Percentiles rank a stretch among this genome's conserved stretches.
phyloP scores from a whole-genome alignment of 371 early-diverging fungal species.

The Mortierella sp. region DNA sequence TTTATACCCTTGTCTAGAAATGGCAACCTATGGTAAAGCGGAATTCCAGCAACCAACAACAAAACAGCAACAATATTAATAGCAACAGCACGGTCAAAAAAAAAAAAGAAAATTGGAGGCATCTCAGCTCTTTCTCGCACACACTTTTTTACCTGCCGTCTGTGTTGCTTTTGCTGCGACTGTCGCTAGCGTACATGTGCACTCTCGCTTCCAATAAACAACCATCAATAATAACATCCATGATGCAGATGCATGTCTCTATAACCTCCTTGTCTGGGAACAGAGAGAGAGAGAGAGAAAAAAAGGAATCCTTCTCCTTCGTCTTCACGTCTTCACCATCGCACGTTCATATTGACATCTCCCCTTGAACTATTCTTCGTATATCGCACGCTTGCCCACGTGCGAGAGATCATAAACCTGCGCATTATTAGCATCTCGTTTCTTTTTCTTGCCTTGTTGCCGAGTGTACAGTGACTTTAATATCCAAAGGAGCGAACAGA shows the following conservation, averaged over 20 bases:
- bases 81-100: neutral
- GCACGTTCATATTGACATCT: neutral
- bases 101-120: neutral
- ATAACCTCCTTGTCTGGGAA: neutral
- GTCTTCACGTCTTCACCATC: constrained; percentile 2
- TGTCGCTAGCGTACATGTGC: neutral
- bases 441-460: neutral
- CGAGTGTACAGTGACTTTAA: neutral
- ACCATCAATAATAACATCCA: neutral
- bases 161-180: neutral
- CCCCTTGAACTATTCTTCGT: constrained; percentile 3
- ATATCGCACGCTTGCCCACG: neutral
- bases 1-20: neutral
- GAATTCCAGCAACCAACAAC: no score
- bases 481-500: neutral
- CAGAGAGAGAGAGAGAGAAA: no score
- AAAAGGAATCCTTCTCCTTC: neutral
- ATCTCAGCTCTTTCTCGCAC: neutral
- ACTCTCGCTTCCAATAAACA: neutral
- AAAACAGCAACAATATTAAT: no score
- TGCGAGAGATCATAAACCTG: neutral
- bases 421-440: neutral
- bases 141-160: neutral
- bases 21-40: neutral
- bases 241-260: neutral